Evolutionary conservation across 805 yeast genomes (phyloP), one percentile per base, ranked within the genome.

Genomic region (Metschnikowia kunwiensis): DNA sequence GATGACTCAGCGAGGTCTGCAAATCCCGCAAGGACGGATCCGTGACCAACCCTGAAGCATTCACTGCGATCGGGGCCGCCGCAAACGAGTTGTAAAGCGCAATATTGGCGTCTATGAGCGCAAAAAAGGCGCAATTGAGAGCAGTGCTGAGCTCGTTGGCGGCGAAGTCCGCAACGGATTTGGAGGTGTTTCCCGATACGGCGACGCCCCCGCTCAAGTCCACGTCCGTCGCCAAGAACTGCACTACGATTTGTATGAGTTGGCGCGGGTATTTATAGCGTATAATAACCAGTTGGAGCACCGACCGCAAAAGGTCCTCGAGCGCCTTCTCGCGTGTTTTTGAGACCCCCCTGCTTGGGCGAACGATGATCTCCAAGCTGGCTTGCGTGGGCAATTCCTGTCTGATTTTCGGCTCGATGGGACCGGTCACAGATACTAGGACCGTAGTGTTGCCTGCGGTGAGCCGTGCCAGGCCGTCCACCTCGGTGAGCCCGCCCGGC

Each of bases 321-420:
- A 93, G 49, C 3, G 78, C 61, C 41, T 81, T 79, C 51, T 93
- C 97, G 47, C 95, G 91, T 69, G 55, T 71, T 38, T 73, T 71
- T 5, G 94, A 73, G 2, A 82, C 72, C 1, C 97, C 97, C 10
- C 69, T 63, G 15, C 82, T 77, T 1, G 97, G 96, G 25, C 88
- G 68, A 2, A 89, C 79, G 14, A 78, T 74, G 6, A 93, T 73
- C 57, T 88, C 96, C 12, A 93, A 57, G 12, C 86, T 79, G 11
- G 91, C 82, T 29, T 72, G 67, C 11, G 84, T 80, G 8, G 97
- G 96, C 22, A 80, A 59, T 56, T 91, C 97, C 54, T 88, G 95
- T 49, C 91, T 75, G 10, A 77, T 61, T 55, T 81, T 82, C 8
- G 86, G 80, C 52, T 91, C 97, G 20, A 91, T 74, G 0, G 98